A percentile compares a stretch with the other conserved stretches of the same genome.
Conservation (phyloP, 768 basidiomycete genomes). For the Terana coerulea region DNA sequence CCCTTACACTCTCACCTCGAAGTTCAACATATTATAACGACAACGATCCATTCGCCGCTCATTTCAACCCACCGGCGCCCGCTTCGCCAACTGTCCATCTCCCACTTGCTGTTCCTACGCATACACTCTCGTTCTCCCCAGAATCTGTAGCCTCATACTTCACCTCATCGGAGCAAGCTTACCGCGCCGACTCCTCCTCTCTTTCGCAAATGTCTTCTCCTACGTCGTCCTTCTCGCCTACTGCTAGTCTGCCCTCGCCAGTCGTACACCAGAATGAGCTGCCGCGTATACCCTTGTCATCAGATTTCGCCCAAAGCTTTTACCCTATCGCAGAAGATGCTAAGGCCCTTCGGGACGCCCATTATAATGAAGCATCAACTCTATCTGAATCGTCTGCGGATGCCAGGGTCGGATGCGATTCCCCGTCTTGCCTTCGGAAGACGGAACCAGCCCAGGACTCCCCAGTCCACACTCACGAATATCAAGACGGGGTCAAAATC, state of each 20-base stretch:
- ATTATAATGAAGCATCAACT: not conserved
- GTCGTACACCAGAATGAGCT: no score
- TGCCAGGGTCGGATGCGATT: constrained; percentile 16
- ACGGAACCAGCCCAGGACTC: not conserved
- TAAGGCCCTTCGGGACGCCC: not conserved
- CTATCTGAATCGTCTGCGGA: constrained; percentile 1
- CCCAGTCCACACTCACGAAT: not conserved
- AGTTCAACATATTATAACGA: not conserved
- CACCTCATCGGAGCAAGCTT: constrained; percentile 3
- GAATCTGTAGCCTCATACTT: constrained; percentile 12
- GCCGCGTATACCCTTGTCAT: not conserved
- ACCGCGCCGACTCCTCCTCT: not conserved
- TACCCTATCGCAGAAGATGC: constrained; percentile 3
- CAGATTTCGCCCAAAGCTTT: constrained; percentile 8
- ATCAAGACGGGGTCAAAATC: not conserved
- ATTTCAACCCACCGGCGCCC: constrained; percentile 2
- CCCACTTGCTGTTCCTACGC: constrained; percentile 15
- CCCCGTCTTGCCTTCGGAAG: constrained; percentile 20
- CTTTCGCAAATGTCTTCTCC: not conserved
- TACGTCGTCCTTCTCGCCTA: not conserved
- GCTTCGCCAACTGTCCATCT: constrained; percentile 14
- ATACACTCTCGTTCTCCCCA: constrained; percentile 10
- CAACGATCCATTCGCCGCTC: not conserved
- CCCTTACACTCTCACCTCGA: no score
- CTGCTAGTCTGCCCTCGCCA: not conserved